Base-by-base conservation (phyloP, 805 yeast genomes). In the Yarrowia hollandica region DNA sequence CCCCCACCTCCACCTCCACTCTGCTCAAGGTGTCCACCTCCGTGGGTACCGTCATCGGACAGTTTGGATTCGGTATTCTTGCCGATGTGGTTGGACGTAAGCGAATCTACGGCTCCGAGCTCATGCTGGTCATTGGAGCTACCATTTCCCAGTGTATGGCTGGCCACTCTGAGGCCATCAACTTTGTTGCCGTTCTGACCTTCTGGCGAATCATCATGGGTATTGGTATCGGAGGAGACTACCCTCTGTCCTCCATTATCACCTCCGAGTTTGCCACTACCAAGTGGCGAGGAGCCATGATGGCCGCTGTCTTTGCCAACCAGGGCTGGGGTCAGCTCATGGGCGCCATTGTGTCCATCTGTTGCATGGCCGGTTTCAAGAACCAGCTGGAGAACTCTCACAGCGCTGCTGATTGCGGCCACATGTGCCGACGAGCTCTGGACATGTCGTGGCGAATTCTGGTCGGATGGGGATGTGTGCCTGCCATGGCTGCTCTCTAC, bases 181-280 rank as follows among this genome's bases (percentile, higher is more conserved):
- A 78, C 69, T 86, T 89, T 68, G 81, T 82, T 59, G 96, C 94
- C 42, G 78, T 88, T 54, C 78, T 90, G 63, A 75, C 85, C 11
- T 84, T 86, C 68, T 84, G 83, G 76, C 86, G 97, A 82, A 84
- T 90, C 65, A 69, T 90, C 63, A 86, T 85, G 89, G 97, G 97
- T 79, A 85, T 90, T 67, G 97, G 96, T 83, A 90, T 90, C 67
- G 97, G 97, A 78, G 97, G 96, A 80, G 97, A 90, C 77, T 90
- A 90, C 73, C 96, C 97, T 66, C 79, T 90, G 69, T 88, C 96
- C 14, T 88, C 96, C 14, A 86, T 90, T 72, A 89, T 90, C 65
- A 85, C 96, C 10, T 85, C 96, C 61, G 97, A 90, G 78, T 90
- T 90, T 69, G 81, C 96, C 22, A 88, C 96, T 60, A 89, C 96